These are phyloP conservation scores for Fagopyrum homotropicum DNA, from an alignment of 148 eudicot genomes.

Conservation along the genomic window DNA sequence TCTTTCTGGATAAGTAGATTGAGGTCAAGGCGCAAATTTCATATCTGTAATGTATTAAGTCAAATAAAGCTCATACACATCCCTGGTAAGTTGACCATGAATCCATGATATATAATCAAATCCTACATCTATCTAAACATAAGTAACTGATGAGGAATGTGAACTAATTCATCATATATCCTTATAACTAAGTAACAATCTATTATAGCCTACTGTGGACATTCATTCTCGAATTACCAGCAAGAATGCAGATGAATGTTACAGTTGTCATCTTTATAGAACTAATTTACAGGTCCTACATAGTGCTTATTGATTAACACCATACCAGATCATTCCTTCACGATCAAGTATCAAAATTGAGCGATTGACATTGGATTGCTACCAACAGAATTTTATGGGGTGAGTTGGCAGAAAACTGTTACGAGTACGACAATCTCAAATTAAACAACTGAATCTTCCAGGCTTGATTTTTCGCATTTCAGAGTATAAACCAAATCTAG, in stretches of 20 bases:
- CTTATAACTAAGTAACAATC: background rate
- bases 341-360: background rate
- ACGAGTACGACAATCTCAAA: background rate
- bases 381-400: background rate
- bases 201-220: background rate
- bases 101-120: background rate
- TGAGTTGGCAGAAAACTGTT: background rate
- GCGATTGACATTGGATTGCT: background rate
- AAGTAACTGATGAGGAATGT: background rate
- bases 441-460: background rate
- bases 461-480: background rate
- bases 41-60: background rate
- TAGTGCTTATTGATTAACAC: background rate
- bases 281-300: background rate
- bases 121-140: background rate
- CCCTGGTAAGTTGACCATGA: background rate
- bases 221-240: background rate
- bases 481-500: background rate
- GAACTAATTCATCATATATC: background rate
- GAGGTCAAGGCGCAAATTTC: background rate
- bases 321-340: background rate
- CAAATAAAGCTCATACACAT: background rate
- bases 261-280: slow-evolving; percentile 3
- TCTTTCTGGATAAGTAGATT: background rate
- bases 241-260: background rate